A percentile compares a stretch with the other conserved stretches of the same genome.
Conservation (phyloP, 108 stramenopile species). For the Thalassiosira profunda region DNA sequence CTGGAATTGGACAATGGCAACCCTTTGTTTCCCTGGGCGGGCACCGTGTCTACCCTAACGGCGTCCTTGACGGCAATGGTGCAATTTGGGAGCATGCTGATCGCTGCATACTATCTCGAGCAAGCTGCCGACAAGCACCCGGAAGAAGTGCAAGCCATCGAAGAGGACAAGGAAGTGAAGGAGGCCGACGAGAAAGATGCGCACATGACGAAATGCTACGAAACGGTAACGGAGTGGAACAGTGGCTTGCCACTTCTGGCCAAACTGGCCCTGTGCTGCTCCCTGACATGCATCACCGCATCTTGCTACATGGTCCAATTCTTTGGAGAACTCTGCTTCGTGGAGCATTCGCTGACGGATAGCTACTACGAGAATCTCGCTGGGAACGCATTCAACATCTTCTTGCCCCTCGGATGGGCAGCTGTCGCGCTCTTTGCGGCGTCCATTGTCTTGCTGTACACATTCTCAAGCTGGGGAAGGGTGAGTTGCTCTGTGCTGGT, state of each 20-base stretch:
- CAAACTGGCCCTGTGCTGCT: constrained; percentile 24
- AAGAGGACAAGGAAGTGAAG: constrained; percentile 57
- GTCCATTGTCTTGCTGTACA: constrained; percentile 32
- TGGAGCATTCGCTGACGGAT: constrained; percentile 52
- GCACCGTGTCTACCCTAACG: constrained; percentile 20
- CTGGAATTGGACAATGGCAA: constrained; percentile 15
- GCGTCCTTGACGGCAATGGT: constrained; percentile 41
- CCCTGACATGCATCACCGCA: constrained; percentile 39
- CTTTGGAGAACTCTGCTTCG: constrained; percentile 48
- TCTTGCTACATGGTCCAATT: constrained; percentile 65
- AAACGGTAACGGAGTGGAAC: constrained; percentile 48
- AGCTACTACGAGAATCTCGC: constrained; percentile 50
- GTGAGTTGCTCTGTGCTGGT: constrained; percentile 28
- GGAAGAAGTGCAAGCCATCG: constrained; percentile 50
- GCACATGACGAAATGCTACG: constrained; percentile 44
- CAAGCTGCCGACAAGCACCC: constrained; percentile 5
- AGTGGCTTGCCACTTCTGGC: constrained; percentile 23
- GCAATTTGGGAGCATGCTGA: constrained; percentile 46
- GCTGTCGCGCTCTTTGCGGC: constrained; percentile 39
- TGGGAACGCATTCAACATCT: constrained; percentile 48
- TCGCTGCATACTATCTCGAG: constrained; percentile 53
- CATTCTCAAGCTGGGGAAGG: constrained; percentile 50
- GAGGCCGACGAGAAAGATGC: constrained; percentile 54
- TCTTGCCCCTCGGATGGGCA: constrained; percentile 48
- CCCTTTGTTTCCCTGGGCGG: constrained; percentile 35